Base-by-base conservation (phyloP, 208 protist genomes). In the Sergeia podlipaevii region DNA sequence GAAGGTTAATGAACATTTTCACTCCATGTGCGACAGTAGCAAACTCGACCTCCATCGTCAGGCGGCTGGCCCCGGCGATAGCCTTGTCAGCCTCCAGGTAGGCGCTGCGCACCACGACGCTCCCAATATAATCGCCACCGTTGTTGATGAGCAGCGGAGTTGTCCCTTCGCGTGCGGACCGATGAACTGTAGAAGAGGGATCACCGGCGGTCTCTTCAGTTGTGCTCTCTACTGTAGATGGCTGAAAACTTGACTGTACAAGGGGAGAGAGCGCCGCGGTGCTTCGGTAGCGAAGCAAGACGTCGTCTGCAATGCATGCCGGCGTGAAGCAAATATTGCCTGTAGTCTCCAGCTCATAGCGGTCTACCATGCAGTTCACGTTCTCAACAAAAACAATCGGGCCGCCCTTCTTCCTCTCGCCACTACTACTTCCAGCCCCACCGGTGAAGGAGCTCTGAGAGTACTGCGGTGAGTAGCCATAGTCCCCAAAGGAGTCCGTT, bases 1-100 rank as follows among this genome's bases (percentile, higher is more conserved):
- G 83, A 33, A 91, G 68, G 26, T 60, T 54, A 20, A 91, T 64
- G 32, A 66, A 44, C 28, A 91, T 61, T 15, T 65, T 61, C 5
- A 61, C 63, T 2, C 50, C 58, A 44, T 77, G 72, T 18, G 77
- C 48, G 28, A 63, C 34, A 13, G 62, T 51, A 20, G 56, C 45
- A 7, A 80, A 59, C 17, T 75, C 55, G 1, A 80, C 24, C 36
- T 80, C 67, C 42, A 80, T 62, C 13, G 42, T 46, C 13, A 80
- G 54, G n/a, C 55, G 28, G 18, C 68, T 59, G 11, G 57, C 57
- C 38, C 70, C 55, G 17, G 64, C 56, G 30, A 51, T 39, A 13
- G 54, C 49, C 26, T 68, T 50, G 49, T 74, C 64, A 7, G 74
- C 13, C 23, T 74, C 49, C 13, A 69, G 26, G 30, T 74, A 67